These are phyloP conservation scores for Xenosphaeropsis pyriputrescens DNA, from an alignment of 2,329 filamentous ascomycete genomes.

Conservation along the genomic window DNA sequence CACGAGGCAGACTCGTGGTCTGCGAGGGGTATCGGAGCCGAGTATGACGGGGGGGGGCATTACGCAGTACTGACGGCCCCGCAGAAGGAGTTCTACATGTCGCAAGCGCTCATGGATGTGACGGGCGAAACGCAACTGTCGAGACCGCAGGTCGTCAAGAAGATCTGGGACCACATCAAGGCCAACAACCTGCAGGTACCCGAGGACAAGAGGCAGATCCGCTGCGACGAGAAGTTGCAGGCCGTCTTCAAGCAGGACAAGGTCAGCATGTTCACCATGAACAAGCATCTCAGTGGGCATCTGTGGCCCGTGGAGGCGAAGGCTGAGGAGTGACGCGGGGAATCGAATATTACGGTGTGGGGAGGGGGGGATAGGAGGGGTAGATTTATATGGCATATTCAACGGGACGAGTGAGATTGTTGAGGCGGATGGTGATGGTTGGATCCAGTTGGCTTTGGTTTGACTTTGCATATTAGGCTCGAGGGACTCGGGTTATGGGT, in stretches of 20 bases:
- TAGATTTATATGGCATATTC: too few relatives aligned
- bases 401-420: too few relatives aligned
- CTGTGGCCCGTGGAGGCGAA: constrained; percentile 70
- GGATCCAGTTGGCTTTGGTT: too few relatives aligned
- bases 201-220: constrained; percentile 78
- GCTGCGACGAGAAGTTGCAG: constrained; percentile 82
- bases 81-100: constrained; percentile 61
- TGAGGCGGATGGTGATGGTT: constrained; percentile 5
- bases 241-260: constrained; percentile 82
- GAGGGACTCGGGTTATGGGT: too few relatives aligned
- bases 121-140: constrained; percentile 65
- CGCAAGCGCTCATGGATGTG: constrained; percentile 51
- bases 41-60: too few relatives aligned
- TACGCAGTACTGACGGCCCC: background rate
- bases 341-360: too few relatives aligned
- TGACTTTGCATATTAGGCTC: too few relatives aligned
- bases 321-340: constrained; percentile 9
- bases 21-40: too few relatives aligned
- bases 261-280: constrained; percentile 99
- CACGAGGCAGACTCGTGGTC: too few relatives aligned
- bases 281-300: constrained; percentile 84
- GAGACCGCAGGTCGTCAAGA: constrained; percentile 89
- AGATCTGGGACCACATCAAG: constrained; percentile 93
- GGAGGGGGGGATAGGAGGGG: too few relatives aligned
- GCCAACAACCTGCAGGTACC: constrained; percentile 80